Conservation (phyloP, 2,329 filamentous ascomycete genomes). For the Ophiostoma fasciatum region DNA sequence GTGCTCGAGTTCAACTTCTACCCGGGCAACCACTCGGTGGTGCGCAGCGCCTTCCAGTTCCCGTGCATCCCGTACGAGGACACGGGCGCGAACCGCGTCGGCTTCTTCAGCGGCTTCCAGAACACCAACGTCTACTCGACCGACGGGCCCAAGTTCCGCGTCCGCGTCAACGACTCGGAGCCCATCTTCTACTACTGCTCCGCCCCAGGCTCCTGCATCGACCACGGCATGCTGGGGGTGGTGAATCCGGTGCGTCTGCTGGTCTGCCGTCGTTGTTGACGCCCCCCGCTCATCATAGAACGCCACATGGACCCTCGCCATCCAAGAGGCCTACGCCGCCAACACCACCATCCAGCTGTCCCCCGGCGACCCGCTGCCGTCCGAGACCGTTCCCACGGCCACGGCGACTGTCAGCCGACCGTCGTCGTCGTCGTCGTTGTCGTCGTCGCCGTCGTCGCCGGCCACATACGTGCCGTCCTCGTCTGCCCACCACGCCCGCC, state of each 20-base stretch:
- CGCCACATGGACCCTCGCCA: slow-evolving; percentile 28
- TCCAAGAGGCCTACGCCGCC: slow-evolving; percentile 31
- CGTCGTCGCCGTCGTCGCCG: slow-evolving; percentile 13
- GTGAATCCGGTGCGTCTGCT: slow-evolving; percentile 47
- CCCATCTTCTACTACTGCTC: slow-evolving; percentile 59
- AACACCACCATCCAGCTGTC: slow-evolving; percentile 36
- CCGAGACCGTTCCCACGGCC: slow-evolving; percentile 22
- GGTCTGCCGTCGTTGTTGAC: neutral
- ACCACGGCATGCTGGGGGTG: slow-evolving; percentile 57
- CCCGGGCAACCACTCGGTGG: slow-evolving; percentile 49
- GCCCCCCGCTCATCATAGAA: slow-evolving; percentile 20
- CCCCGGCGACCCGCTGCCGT: slow-evolving; percentile 40
- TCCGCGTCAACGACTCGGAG: slow-evolving; percentile 42
- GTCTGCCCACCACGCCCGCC: slow-evolving; percentile 20
- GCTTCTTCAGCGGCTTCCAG: slow-evolving; percentile 39
- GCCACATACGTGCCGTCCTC: slow-evolving; percentile 47
- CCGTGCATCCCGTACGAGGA: slow-evolving; percentile 50
- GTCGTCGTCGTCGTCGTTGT: neutral
- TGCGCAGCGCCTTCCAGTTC: slow-evolving; percentile 39
- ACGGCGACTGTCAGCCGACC: slow-evolving; percentile 7
- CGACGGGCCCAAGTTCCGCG: slow-evolving; percentile 26
- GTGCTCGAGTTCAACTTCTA: slow-evolving; percentile 45
- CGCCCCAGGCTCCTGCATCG: slow-evolving; percentile 48
- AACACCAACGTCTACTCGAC: slow-evolving; percentile 29
- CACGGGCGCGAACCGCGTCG: slow-evolving; percentile 28